Percentiles rank a stretch among this genome's conserved stretches.
phyloP scores from a whole-genome alignment of 768 basidiomycete species.

The Suillus luteus region DNA sequence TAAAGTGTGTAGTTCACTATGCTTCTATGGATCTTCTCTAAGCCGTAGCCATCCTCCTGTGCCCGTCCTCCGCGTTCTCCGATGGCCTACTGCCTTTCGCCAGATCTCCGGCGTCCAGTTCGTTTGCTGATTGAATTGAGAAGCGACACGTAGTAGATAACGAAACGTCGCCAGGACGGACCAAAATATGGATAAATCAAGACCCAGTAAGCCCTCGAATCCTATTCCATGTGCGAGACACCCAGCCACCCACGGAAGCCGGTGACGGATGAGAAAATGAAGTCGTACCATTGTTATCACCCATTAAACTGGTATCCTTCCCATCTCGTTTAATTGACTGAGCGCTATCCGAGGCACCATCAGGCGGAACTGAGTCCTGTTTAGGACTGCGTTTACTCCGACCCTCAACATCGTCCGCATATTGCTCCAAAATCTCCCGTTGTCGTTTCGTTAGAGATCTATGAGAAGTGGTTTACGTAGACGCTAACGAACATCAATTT shows the following conservation, averaged over 20 bases:
- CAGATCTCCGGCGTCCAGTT: constrained; percentile 21
- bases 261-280: constrained; percentile 62
- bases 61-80: constrained; percentile 45
- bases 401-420: constrained; percentile 92
- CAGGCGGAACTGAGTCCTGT: constrained; percentile 20
- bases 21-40: constrained; percentile 35
- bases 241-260: constrained; percentile 60
- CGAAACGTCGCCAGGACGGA: constrained; percentile 36
- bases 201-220: constrained; percentile 69
- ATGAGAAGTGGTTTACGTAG: constrained; percentile 13
- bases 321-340: constrained; percentile 22
- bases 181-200: constrained; percentile 64
- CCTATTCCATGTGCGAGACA: constrained; percentile 67
- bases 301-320: constrained; percentile 26
- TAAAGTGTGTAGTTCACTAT: constrained; percentile 18
- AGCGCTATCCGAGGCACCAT: constrained; percentile 22
- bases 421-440: constrained; percentile 84
- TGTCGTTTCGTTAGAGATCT: constrained; percentile 86
- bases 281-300: constrained; percentile 71
- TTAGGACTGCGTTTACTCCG: constrained; percentile 32
- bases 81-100: constrained; percentile 35
- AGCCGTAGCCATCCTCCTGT: constrained; percentile 53
- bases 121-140: constrained; percentile 35
- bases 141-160: constrained; percentile 25
- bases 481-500: constrained; percentile 11